A percentile compares a stretch with the other conserved stretches of the same genome.
phyloP scores from a whole-genome alignment of 768 basidiomycete species.

The Amyloporia xantha region DNA sequence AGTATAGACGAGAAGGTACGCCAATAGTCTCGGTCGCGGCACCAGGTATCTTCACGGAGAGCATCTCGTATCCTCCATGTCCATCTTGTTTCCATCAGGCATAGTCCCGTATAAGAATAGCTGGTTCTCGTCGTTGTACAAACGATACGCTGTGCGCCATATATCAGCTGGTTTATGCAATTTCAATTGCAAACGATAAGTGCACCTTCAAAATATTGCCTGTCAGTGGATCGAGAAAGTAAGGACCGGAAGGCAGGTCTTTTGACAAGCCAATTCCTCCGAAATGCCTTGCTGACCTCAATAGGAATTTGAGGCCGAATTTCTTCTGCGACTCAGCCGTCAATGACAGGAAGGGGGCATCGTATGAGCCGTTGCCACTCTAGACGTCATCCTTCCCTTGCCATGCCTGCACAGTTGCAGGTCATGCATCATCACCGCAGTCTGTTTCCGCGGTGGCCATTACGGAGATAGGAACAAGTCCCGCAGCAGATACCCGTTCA shows the following conservation, averaged over 20 bases:
- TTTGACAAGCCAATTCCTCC: constrained; percentile 10
- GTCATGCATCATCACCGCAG: constrained; percentile 14
- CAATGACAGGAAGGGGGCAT: constrained; percentile 6
- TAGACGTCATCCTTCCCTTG: constrained; percentile 4
- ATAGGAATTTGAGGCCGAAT: constrained; percentile 12
- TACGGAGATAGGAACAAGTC: constrained; percentile 22
- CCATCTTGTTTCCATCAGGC: constrained; percentile 27
- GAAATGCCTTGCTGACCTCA: constrained; percentile 9
- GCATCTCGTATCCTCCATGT: constrained; percentile 25
- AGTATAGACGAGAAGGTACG: constrained; percentile 43
- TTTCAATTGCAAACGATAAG: neutral
- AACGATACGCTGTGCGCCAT: constrained; percentile 25
- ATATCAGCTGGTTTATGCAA: neutral
- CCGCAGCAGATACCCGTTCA: neutral
- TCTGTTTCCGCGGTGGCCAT: constrained; percentile 10
- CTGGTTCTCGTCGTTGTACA: constrained; percentile 38
- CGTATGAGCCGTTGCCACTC: constrained; percentile 12
- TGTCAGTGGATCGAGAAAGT: constrained; percentile 17
- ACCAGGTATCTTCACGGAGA: constrained; percentile 18
- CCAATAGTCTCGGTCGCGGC: constrained; percentile 31
- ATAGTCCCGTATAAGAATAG: constrained; percentile 38
- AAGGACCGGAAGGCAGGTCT: constrained; percentile 19
- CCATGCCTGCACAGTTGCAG: constrained; percentile 11
- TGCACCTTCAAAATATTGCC: constrained; percentile 23
- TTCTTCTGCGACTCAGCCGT: constrained; percentile 1